These are phyloP conservation scores for Didymella lethalis DNA, from an alignment of 2,329 filamentous ascomycete species.

Conservation along the genomic window DNA sequence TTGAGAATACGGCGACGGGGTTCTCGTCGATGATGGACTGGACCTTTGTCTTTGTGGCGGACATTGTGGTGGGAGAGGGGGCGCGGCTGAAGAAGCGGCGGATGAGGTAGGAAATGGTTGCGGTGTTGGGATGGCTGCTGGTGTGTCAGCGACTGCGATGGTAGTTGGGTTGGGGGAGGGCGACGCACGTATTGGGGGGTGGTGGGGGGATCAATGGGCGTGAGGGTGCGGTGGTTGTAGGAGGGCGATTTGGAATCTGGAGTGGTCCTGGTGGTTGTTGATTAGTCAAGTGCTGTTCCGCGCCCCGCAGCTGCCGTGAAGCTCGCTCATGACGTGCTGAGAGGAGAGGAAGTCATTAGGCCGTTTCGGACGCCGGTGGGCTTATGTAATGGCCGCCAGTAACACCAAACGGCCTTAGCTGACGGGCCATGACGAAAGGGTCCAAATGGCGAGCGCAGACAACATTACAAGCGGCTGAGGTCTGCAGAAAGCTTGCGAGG, in stretches of 20 bases:
- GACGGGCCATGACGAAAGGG: constrained; percentile 15
- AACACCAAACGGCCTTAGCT: constrained; percentile 18
- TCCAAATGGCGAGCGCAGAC: constrained; percentile 6
- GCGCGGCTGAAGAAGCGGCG: constrained; percentile 73
- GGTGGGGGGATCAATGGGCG: neutral
- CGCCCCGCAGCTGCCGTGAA: constrained; percentile 39
- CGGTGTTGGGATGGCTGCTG: constrained; percentile 28
- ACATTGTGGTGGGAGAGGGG: constrained; percentile 73
- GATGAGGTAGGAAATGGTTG: constrained; percentile 70
- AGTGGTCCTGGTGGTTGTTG: constrained; percentile 15
- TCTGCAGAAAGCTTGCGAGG: neutral
- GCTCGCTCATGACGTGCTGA: constrained; percentile 45
- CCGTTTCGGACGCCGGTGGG: constrained; percentile 24
- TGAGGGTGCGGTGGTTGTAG: constrained; percentile 5
- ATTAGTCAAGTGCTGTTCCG: constrained; percentile 36
- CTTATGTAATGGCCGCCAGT: constrained; percentile 23
- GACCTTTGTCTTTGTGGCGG: constrained; percentile 82
- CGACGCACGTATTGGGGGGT: constrained; percentile 1
- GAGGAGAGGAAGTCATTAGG: constrained; percentile 12
- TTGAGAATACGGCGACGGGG: constrained; percentile 92
- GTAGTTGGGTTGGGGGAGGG: neutral
- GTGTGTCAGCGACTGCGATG: neutral
- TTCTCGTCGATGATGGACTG: constrained; percentile 89
- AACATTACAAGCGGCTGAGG: neutral
- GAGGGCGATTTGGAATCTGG: constrained; percentile 32